Percentiles rank a stretch among this genome's conserved stretches.
Conservation (phyloP, 1,284 basidiomycete species). For the Leccinum subrobustum region DNA sequence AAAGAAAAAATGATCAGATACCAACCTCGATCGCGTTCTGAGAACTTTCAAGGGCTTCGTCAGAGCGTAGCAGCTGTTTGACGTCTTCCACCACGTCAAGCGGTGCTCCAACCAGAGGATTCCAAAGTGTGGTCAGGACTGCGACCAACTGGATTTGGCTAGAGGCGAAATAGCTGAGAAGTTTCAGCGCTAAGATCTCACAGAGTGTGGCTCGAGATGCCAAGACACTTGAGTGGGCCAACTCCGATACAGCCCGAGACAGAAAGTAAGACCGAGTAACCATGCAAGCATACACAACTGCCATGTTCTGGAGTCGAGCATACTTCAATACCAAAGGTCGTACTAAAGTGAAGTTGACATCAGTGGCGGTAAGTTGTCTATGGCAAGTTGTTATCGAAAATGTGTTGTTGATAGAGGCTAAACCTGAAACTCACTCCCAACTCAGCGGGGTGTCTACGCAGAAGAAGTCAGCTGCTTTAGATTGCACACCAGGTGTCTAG, state of each 20-base stretch:
- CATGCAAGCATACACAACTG: constrained; percentile 72
- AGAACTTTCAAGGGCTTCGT: constrained; percentile 52
- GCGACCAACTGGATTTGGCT: constrained; percentile 70
- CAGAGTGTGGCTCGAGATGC: constrained; percentile 72
- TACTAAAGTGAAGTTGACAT: constrained; percentile 82
- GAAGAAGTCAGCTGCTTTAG: constrained; percentile 14
- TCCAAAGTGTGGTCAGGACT: constrained; percentile 77
- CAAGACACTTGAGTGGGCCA: constrained; percentile 76
- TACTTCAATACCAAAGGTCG: constrained; percentile 80
- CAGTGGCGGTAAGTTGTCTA: constrained; percentile 77
- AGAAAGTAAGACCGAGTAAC: constrained; percentile 61
- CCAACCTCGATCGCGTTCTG: constrained; percentile 80
- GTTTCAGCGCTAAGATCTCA: constrained; percentile 83
- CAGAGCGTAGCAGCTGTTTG: constrained; percentile 49
- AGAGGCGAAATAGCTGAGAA: constrained; percentile 73
- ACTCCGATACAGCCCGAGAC: constrained; percentile 42
- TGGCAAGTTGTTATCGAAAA: constrained; percentile 1
- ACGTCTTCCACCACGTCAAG: constrained; percentile 64
- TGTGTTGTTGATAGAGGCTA: constrained; percentile 3
- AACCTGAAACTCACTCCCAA: constrained; percentile 66
- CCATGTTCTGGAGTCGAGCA: constrained; percentile 70
- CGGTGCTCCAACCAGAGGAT: constrained; percentile 78
- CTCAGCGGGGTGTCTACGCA: constrained; percentile 68
- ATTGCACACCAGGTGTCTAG: neutral
- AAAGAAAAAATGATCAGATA: constrained; percentile 7